Evolutionary conservation across 208 protist genomes (phyloP), one percentile per base, ranked within the genome.

Genomic region (Trypanosoma rangeli): DNA sequence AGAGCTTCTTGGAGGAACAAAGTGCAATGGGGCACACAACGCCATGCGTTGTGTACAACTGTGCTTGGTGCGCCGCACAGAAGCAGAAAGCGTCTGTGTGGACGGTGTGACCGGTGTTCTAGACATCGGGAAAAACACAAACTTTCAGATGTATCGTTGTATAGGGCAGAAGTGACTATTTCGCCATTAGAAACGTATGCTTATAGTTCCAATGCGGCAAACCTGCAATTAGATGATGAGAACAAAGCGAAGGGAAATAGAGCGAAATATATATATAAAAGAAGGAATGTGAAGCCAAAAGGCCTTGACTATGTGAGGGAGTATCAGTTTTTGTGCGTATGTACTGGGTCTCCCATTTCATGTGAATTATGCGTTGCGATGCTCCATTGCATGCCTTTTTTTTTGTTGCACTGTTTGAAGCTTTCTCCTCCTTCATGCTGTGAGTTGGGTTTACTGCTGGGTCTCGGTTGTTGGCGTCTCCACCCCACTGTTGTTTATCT

Each of bases 21-120:
- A 63, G 39, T 62, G 65, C 75, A 0, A 42, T 84, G 20, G 73
- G 68, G 8, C 86, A 91, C 72, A 79, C 73, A 46, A 83, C 79
- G 68, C 83, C 87, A 42, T 89, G 86, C 66, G 69, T 87, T 58
- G 71, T 94, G 12, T 56, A 77, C 59, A 88, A 89, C 69, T 93
- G 87, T 64, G 84, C 78, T 16, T 93, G 87, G 87, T 93, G 87
- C 52, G 76, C 70, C 5, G 76, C 68, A n/a, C 78, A 88, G 62
- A 78, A 76, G 60, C 24, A 44, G 33, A 28, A 4, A 52, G 37
- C n/a, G 16, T 24, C 70, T 26, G 24, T 53, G 50, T 54, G 22
- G 28, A 64, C 55, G 16, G 29, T 52, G 37, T 29, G 60, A 22
- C 5, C 44, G 3, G 53, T 31, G 44, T 31, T 31, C 13, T 39